phyloP scores from a whole-genome alignment of 1,284 basidiomycete genomes.

The Peniophora sp. region DNA sequence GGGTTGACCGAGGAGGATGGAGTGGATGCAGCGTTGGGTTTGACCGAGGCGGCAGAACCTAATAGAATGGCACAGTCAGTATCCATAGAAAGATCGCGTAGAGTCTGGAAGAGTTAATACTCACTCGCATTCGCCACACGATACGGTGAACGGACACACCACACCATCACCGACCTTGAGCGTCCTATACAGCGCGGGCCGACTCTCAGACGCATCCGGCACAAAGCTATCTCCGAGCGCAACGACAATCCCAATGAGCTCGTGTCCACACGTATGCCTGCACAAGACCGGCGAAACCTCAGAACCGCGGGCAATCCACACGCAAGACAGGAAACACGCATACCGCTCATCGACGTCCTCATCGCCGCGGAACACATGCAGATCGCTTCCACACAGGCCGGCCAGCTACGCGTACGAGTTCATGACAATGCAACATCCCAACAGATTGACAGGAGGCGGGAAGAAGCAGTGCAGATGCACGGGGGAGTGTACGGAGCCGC shows the following conservation, averaged over 20 bases:
- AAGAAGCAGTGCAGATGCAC: neutral
- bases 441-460: neutral
- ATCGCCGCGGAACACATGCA: constrained; percentile 71
- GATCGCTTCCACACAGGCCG: constrained; percentile 76
- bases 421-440: neutral
- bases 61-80: constrained; percentile 13
- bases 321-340: constrained; percentile 7
- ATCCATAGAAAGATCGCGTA: neutral
- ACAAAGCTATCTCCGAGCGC: constrained; percentile 62
- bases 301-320: constrained; percentile 1
- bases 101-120: constrained; percentile 18
- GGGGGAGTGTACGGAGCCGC: neutral
- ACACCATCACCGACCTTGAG: constrained; percentile 77
- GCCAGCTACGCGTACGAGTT: constrained; percentile 42
- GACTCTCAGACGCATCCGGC: constrained; percentile 26
- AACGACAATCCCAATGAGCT: constrained; percentile 76
- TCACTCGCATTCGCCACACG: constrained; percentile 76
- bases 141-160: constrained; percentile 81
- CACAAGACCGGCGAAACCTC: neutral
- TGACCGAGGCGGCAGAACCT: constrained; percentile 73
- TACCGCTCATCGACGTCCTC: constrained; percentile 29
- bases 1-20: constrained; percentile 67
- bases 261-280: constrained; percentile 71
- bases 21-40: constrained; percentile 68
- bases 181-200: constrained; percentile 56